Evolutionary conservation across 352 stramenopile genomes (phyloP), one percentile per base, ranked within the genome.

Genomic region (Aphanomyces cochlioides): DNA sequence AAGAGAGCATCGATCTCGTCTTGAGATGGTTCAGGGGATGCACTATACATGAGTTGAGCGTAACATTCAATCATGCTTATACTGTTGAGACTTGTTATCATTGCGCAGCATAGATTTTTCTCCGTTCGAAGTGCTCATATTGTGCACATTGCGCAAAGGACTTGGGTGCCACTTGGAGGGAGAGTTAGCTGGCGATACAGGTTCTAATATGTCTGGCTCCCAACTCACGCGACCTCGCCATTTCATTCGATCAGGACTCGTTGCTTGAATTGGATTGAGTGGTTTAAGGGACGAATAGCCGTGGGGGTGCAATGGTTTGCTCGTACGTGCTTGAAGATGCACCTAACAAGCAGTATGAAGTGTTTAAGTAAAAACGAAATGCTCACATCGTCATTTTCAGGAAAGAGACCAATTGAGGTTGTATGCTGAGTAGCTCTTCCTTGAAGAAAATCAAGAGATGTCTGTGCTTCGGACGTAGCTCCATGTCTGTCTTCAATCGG

Each of bases 1-100:
- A 70, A 43, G 5, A 70, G 39, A 5, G 64, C 19, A 34, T 70
- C 64, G 54, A 70, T 70, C 21, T 70, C 64, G 64, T 70, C 54
- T 12, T 70, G 15, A 48, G 47, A 36, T 61, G 17, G n/a, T 19
- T 28, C 28, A 28, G 28, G 28, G 28, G 28, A 28, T 28, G 28
- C 28, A 28, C 28, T 28, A 28, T 28, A 28, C 28, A 28, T 28
- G 28, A 28, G 28, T 28, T 28, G 28, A 28, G 28, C 28, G 28
- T 2, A 28, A 28, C 28, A 28, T 28, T 28, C 28, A 28, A 28
- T 28, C 28, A 28, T 28, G 28, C 28, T 28, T 28, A 28, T 28
- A 28, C 28, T 28, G 28, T 28, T 28, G 28, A 28, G 28, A 28
- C 28, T 28, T 28, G 28, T 2, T 28, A 28, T 28, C 28, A 28